Evolutionary conservation across 495 filamentous ascomycete species (phyloP).

Genomic region (Hyphodiscus hymeniophilus): DNA sequence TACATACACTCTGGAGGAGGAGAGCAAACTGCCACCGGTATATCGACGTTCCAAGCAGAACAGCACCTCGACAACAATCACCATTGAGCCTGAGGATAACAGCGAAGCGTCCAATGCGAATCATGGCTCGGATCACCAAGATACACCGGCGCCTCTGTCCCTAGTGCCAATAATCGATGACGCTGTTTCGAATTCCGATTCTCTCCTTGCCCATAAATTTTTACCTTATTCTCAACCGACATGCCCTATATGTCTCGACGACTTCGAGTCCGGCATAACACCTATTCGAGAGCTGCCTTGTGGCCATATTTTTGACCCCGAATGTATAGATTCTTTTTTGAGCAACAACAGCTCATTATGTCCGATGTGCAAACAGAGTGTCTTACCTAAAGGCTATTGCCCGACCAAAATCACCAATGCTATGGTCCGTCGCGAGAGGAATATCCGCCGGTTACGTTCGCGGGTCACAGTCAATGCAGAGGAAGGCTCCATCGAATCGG

Average conservation of each 20-base stretch:
- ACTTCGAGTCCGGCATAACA: constrained; percentile 58
- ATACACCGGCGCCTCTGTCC: constrained; percentile 1
- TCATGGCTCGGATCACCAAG: constrained; percentile 9
- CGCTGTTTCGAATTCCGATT: constrained; percentile 1
- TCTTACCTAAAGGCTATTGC: constrained; percentile 57
- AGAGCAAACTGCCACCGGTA: constrained; percentile 15
- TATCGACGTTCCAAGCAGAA: constrained; percentile 7
- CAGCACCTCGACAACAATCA: constrained; percentile 12
- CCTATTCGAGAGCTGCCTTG: constrained; percentile 79
- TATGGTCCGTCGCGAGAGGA: constrained; percentile 70
- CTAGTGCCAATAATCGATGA: constrained; percentile 9
- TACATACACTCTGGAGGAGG: constrained; percentile 43
- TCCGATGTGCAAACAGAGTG: constrained; percentile 76
- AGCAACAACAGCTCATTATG: constrained; percentile 66
- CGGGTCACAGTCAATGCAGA: constrained; percentile 10
- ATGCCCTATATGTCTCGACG: constrained; percentile 81
- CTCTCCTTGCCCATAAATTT: constrained; percentile 14
- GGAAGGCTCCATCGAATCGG: not conserved
- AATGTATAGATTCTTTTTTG: constrained; percentile 79
- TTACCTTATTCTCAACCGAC: constrained; percentile 56
- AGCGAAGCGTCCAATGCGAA: not conserved
- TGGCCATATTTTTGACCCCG: constrained; percentile 83
- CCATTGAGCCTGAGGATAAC: not conserved
- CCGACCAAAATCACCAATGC: constrained; percentile 65
- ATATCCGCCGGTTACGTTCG: constrained; percentile 37